Base-by-base conservation (phyloP, 228 moss, liverwort and hornwort genomes). In the Sphagnum fallax region DNA sequence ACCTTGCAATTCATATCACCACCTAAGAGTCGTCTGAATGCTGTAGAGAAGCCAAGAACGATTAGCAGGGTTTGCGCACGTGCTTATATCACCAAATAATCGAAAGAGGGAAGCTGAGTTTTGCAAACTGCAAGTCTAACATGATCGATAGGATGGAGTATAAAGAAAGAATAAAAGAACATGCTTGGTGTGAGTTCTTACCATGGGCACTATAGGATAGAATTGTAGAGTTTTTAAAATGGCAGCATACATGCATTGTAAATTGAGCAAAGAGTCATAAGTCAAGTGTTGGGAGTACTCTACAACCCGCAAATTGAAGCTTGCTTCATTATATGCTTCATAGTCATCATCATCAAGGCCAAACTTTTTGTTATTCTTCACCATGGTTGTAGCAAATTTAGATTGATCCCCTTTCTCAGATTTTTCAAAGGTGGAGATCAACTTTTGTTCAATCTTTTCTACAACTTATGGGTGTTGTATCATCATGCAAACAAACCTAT, bases 221-320 rank as follows among this genome's bases (percentile, higher is more conserved):
- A 76, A 59, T 16, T 70, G 52, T 13, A 76, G 62, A 18, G 71
- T 53, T 52, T 76, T 70, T 6, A 70, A 51, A 5, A 81, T 53
- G 6, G 77, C 69, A 5, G 81, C 81, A 48, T 70, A 66, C 48
- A 81, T 55, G 16, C 77, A 81, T 6, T 81, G 72, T 72, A 80
- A 62, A 5, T 65, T 58, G n/a, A 68, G 65, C 7, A 80, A 15
- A 5, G 12, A 51, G 1, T 65, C 52, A 52, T 18, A 63, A 8
- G 49, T 52, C 4, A 75, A 48, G 10, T 47, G 49, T 51, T 50
- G 9, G 12, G 49, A 62, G 32, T 48, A 71, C 4, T 48, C 63
- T 47, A 53, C 14, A 8, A 88, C 10, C 64, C 49, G 14, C 8
- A 55, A 70, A 9, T 79, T 66, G 62, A 75, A 71, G 14, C 57